A percentile compares a stretch with the other conserved stretches of the same genome.
Conservation (phyloP, 192 early-diverging fungal genomes). For the Mortierella claussenii region DNA sequence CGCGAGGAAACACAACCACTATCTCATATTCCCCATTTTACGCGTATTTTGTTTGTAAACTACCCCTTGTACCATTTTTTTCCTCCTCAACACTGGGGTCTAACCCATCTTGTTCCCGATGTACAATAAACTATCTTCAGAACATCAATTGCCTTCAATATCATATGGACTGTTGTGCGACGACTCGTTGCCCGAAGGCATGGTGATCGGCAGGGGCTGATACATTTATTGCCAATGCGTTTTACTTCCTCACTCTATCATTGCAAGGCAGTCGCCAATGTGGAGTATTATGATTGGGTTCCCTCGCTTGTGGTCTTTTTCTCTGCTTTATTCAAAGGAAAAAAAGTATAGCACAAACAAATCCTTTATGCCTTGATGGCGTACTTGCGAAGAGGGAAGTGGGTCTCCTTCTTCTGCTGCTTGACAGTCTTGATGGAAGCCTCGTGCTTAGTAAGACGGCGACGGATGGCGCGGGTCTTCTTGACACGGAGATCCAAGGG, state of each 20-base stretch:
- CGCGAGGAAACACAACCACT: neutral
- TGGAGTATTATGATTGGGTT: no score
- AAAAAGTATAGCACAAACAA: neutral
- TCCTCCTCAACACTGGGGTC: no score
- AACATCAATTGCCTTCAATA: no score
- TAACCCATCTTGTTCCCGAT: no score
- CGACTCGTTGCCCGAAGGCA: no score
- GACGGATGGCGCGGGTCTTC: slow-evolving; percentile 99
- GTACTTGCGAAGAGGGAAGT: slow-evolving; percentile 95
- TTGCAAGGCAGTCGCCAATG: no score
- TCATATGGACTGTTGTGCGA: no score
- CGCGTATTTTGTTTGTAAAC: slow-evolving; percentile 8
- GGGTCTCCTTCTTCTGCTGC: slow-evolving; percentile 87
- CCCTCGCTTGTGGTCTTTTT: no score
- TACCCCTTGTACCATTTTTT: slow-evolving; percentile 6
- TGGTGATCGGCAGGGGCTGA: no score
- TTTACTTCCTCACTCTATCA: no score
- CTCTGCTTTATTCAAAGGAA: neutral
- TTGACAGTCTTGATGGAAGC: slow-evolving; percentile 83
- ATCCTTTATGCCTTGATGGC: slow-evolving; percentile 82
- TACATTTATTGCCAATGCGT: no score
- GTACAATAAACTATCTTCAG: slow-evolving; percentile 17
- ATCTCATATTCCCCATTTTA: neutral
- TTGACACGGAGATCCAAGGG: slow-evolving; percentile 97
- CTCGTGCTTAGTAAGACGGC: slow-evolving; percentile 90